Evolutionary conservation across 2,329 filamentous ascomycete genomes (phyloP).

Genomic region (Xylariomycetidae sp.): DNA sequence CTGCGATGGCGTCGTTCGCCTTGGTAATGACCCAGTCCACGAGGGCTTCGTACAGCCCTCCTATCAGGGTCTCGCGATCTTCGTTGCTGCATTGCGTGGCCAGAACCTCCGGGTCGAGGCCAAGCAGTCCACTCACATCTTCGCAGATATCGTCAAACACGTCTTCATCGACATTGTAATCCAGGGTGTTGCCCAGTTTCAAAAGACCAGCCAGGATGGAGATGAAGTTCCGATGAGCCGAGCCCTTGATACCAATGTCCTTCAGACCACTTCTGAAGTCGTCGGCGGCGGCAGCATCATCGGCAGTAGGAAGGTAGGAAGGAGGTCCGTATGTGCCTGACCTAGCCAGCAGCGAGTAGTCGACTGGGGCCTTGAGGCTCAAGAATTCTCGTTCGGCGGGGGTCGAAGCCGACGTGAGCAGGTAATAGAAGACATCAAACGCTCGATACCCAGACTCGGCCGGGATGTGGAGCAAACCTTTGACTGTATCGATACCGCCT

Average conservation of each 20-base stretch:
- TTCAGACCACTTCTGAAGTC: constrained; percentile 86
- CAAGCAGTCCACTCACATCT: constrained; percentile 80
- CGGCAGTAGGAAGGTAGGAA: constrained; percentile 82
- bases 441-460: constrained; percentile 76
- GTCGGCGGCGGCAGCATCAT: constrained; percentile 87
- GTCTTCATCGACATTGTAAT: constrained; percentile 79
- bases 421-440: constrained; percentile 97
- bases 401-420: constrained; percentile 86
- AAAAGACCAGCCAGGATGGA: constrained; percentile 80
- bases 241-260: constrained; percentile 88
- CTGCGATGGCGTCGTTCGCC: constrained; percentile 77
- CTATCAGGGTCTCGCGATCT: constrained; percentile 76
- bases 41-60: constrained; percentile 84
- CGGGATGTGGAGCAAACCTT: constrained; percentile 76
- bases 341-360: constrained; percentile 72
- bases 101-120: constrained; percentile 79
- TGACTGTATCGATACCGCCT: constrained; percentile 77
- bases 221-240: constrained; percentile 73
- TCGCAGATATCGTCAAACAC: constrained; percentile 80
- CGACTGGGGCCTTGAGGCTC: constrained; percentile 67
- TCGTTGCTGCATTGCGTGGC: constrained; percentile 73
- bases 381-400: constrained; percentile 85
- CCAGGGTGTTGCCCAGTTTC: constrained; percentile 86
- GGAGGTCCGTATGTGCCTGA: constrained; percentile 84
- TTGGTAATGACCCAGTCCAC: constrained; percentile 92